phyloP scores from a whole-genome alignment of 345 rosid species.

The Corchorus olitorius region DNA sequence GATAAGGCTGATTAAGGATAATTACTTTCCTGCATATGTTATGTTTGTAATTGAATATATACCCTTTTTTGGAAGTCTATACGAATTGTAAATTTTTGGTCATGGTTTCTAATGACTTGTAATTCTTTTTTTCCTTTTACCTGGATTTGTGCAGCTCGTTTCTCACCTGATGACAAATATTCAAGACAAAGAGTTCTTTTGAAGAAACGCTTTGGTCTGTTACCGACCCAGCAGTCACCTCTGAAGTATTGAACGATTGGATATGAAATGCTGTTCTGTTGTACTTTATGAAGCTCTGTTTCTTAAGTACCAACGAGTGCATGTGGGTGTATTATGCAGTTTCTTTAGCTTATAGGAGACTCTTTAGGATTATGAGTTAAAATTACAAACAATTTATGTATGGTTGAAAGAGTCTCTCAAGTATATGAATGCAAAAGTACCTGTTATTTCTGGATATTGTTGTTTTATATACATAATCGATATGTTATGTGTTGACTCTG shows the following conservation, averaged over 20 bases:
- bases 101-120: background rate
- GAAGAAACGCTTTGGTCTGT: conserved; percentile 81
- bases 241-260: conserved; percentile 51
- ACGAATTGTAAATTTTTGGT: background rate
- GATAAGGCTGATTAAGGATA: background rate
- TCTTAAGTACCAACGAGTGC: background rate
- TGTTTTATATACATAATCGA: background rate
- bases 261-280: background rate
- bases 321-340: background rate
- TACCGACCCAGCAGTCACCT: conserved; percentile 73
- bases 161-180: conserved; percentile 89
- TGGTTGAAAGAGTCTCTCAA: background rate
- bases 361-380: background rate
- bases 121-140: background rate
- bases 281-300: conserved; percentile 5
- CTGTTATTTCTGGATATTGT: background rate
- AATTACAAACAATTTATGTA: background rate
- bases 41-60: background rate
- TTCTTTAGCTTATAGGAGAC: background rate
- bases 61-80: background rate
- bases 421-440: background rate
- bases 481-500: no score
- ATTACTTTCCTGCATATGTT: background rate
- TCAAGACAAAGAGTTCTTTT: conserved; percentile 72
- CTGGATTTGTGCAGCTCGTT: conserved; percentile 56